Evolutionary conservation across 2,329 filamentous ascomycete species (phyloP), one percentile per base, ranked within the genome.

Genomic region (Alternaria rosae): DNA sequence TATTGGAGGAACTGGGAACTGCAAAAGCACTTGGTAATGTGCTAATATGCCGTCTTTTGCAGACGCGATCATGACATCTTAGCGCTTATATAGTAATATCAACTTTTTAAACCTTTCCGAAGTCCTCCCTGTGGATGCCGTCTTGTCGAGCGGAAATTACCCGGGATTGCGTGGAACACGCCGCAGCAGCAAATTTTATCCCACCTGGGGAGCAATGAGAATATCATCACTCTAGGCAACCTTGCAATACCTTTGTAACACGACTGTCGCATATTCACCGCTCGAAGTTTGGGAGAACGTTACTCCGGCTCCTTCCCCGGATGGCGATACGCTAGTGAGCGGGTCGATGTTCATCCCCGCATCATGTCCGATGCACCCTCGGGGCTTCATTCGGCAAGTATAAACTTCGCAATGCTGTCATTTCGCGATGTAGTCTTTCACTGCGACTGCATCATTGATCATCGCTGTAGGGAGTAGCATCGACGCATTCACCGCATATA

Each of bases 41-140:
- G 41, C 26, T 57, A 3, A 15, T 9, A 9, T 10, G 32, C 38
- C 38, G 38, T 28, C 42, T 13, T n/a, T 54, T 17, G 32, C 57
- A 47, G 20, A 60, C 26, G 35, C 25, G 26, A 30, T 55, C 28
- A 64, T 42, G 60, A 59, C 41, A 54, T 57, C 23, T 43, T 55
- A 65, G 59, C 53, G 25, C 25, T 54, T 60, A 65, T 54, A 62
- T 66, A 70, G 63, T 68, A 68, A 64, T 69, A 65, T 28, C 21
- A 62, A 59, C 28, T 38, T 21, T 38, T n/a, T 9, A 25, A 21
- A 47, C 21, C 32, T 25, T 28, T 12, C n/a, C n/a, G 15, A 54
- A 17, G 26, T 30, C 41, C 8, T 23, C 21, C 12, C 11, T 30
- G 20, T 9, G 26, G 8, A 13, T 21, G 6, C 20, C 12, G 2